phyloP scores from a whole-genome alignment of 2,329 filamentous ascomycete genomes.

The Whalleya microplaca region DNA sequence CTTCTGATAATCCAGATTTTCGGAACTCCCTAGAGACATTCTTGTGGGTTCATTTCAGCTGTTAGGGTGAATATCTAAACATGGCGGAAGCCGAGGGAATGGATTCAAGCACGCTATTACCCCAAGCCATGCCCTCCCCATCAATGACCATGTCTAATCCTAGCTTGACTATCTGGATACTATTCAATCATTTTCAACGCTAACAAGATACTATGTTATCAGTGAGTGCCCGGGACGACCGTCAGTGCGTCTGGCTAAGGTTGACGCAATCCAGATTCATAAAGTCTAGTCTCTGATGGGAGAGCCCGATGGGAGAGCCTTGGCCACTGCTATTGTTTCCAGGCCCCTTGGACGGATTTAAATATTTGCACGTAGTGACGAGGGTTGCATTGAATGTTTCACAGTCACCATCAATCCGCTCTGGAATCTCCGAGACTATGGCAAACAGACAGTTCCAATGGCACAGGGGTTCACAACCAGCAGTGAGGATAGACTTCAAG shows the following conservation, averaged over 20 bases:
- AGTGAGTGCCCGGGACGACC: neutral
- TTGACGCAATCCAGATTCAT: neutral
- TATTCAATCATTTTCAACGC: neutral
- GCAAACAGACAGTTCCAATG: no score
- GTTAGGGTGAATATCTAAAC: neutral
- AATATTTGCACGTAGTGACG: no score
- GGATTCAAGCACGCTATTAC: neutral
- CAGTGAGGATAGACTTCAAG: no score
- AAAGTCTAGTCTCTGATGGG: neutral
- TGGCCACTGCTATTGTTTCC: no score
- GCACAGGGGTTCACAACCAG: no score
- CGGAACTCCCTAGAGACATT: neutral
- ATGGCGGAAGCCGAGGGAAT: neutral
- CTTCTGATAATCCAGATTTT: neutral
- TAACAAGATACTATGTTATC: neutral
- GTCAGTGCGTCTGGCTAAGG: neutral
- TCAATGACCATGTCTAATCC: no score
- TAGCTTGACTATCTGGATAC: neutral
- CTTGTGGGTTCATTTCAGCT: neutral
- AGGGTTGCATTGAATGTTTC: no score
- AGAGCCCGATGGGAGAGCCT: no score
- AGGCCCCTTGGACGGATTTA: no score
- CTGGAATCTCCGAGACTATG: no score
- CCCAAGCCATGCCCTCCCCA: neutral
- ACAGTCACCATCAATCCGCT: no score